phyloP scores from a whole-genome alignment of 2,329 filamentous ascomycete species.

The Cladosporium sp. region DNA sequence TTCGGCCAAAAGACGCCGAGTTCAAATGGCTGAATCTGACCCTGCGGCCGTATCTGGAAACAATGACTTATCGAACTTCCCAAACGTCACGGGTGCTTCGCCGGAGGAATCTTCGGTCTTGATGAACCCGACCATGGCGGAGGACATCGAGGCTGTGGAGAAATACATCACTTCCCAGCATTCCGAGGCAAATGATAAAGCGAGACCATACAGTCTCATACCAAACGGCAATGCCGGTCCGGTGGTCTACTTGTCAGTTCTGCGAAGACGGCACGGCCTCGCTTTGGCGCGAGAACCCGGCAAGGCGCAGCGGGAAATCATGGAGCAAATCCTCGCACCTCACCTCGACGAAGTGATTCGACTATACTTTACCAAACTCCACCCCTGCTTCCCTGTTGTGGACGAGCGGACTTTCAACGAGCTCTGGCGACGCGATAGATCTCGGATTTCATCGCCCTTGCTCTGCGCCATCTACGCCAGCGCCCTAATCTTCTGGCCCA shows the following conservation, averaged over 20 bases:
- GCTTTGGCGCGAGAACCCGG: slow-evolving; percentile 26
- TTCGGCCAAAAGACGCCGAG: slow-evolving; percentile 17
- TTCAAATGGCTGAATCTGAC: slow-evolving; percentile 19
- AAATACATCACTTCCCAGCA: slow-evolving; percentile 35
- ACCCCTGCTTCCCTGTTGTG: slow-evolving; percentile 36
- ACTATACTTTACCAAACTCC: slow-evolving; percentile 41
- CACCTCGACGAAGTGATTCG: slow-evolving; percentile 36
- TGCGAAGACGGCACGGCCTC: slow-evolving; percentile 34
- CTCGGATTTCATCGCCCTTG: slow-evolving; percentile 32
- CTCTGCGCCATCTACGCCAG: slow-evolving; percentile 37
- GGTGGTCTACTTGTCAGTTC: slow-evolving; percentile 41
- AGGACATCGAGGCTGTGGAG: slow-evolving; percentile 38
- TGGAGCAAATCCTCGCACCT: slow-evolving; percentile 37
- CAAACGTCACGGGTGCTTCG: slow-evolving; percentile 22
- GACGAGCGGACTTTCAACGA: slow-evolving; percentile 35
- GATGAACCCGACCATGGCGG: slow-evolving; percentile 37
- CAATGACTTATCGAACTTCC: slow-evolving; percentile 21
- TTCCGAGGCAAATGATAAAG: slow-evolving; percentile 21
- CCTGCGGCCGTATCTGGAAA: no score
- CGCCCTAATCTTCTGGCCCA: slow-evolving; percentile 33
- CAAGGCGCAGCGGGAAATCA: slow-evolving; percentile 35
- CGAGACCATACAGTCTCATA: slow-evolving; percentile 47
- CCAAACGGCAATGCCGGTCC: slow-evolving; percentile 40
- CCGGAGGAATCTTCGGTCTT: slow-evolving; percentile 21
- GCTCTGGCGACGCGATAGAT: slow-evolving; percentile 33